Percentiles rank a stretch among this genome's conserved stretches.
These are phyloP conservation scores for Citrus hindsii DNA, from an alignment of 345 rosid genomes.

Conservation along the genomic window DNA sequence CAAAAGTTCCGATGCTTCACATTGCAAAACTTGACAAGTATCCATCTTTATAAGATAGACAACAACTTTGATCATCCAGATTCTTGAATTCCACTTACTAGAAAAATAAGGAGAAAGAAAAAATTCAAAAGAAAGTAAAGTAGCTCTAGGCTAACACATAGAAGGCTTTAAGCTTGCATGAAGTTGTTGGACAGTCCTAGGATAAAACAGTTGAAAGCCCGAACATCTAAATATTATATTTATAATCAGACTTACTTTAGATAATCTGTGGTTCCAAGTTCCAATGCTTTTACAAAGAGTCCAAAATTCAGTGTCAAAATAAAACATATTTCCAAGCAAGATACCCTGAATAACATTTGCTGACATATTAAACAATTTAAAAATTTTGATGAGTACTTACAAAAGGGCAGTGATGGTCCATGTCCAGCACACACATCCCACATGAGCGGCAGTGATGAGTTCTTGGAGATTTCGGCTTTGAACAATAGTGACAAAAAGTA, in stretches of 20 bases:
- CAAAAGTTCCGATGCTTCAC: neutral
- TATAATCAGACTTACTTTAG: neutral
- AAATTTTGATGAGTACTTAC: conserved; percentile 44
- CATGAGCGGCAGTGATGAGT: conserved; percentile 94
- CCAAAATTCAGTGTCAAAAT: neutral
- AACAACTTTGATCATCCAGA: neutral
- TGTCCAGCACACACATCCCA: conserved; percentile 80
- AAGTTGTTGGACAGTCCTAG: neutral
- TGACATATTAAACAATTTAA: neutral
- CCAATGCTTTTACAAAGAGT: neutral
- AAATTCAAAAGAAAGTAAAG: neutral
- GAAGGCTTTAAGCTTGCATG: neutral
- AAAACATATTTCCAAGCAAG: neutral
- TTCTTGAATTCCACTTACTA: neutral
- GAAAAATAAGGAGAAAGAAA: neutral
- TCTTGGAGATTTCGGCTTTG: conserved; percentile 83
- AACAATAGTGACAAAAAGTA: conserved; percentile 71
- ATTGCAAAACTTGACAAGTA: neutral
- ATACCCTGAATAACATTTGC: neutral
- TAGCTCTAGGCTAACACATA: neutral
- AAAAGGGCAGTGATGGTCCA: conserved; percentile 99
- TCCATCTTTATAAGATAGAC: neutral
- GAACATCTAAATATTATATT: neutral
- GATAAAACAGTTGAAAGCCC: neutral
- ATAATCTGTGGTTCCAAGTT: neutral